A percentile compares a stretch with the other conserved stretches of the same genome.
These are phyloP conservation scores for Lipomyces oligophaga DNA, from an alignment of 805 yeast genomes.

Conservation along the genomic window DNA sequence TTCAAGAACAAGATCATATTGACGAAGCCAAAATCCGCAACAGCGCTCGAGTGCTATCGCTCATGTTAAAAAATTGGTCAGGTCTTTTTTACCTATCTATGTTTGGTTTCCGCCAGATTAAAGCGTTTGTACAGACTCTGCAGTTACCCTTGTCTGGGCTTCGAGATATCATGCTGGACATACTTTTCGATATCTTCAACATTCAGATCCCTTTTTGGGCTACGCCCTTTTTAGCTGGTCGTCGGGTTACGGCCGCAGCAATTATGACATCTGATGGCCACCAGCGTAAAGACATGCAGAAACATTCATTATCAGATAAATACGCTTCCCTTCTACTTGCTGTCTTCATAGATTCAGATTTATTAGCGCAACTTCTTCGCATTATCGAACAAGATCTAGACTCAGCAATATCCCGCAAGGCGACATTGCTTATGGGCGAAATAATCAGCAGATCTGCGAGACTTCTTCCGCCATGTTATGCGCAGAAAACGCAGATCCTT, in stretches of 20 bases:
- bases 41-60: slow-evolving; percentile 55
- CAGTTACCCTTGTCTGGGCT: slow-evolving; percentile 53
- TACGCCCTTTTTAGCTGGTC: slow-evolving; percentile 36
- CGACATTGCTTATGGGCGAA: slow-evolving; percentile 62
- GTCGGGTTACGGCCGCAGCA: slow-evolving; percentile 23
- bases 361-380: slow-evolving; percentile 10
- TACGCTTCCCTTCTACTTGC: slow-evolving; percentile 59
- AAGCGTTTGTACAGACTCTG: slow-evolving; percentile 58
- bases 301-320: slow-evolving; percentile 46
- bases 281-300: not conserved
- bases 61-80: slow-evolving; percentile 60
- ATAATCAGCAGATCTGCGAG: slow-evolving; percentile 52
- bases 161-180: slow-evolving; percentile 58
- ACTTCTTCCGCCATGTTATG: slow-evolving; percentile 51
- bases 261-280: slow-evolving; percentile 2
- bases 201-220: slow-evolving; percentile 58
- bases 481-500: slow-evolving; percentile 31
- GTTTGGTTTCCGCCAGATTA: slow-evolving; percentile 53
- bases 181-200: slow-evolving; percentile 63
- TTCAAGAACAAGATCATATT: slow-evolving; percentile 47
- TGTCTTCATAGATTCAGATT: slow-evolving; percentile 44
- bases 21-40: slow-evolving; percentile 56
- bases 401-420: slow-evolving; percentile 50
- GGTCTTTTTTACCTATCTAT: slow-evolving; percentile 68
- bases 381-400: slow-evolving; percentile 36